Conservation (phyloP, 352 stramenopile species). For the Pythium oligandrum region DNA sequence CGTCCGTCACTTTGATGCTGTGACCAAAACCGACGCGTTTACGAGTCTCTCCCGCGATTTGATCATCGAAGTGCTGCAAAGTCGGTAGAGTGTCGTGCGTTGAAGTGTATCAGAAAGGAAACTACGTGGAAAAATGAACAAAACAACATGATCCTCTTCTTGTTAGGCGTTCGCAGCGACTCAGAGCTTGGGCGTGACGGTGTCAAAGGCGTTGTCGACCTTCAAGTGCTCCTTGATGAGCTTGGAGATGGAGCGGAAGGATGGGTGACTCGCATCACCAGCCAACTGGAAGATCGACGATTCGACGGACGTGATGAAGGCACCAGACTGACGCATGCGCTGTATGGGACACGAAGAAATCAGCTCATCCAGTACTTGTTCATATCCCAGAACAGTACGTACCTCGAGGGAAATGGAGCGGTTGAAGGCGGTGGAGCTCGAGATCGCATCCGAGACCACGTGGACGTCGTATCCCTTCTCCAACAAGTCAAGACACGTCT, state of each 20-base stretch:
- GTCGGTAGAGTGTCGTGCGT: constrained; percentile 14
- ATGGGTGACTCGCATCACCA: constrained; percentile 83
- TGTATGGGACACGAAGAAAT: constrained; percentile 14
- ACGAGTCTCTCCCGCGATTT: constrained; percentile 78
- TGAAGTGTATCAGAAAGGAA: neutral
- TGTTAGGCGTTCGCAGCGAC: no score
- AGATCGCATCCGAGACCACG: constrained; percentile 95
- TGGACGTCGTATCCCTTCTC: constrained; percentile 96
- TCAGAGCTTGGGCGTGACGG: neutral
- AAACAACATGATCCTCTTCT: neutral
- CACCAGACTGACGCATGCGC: constrained; percentile 90
- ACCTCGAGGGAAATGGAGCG: constrained; percentile 89
- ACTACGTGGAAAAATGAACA: neutral
- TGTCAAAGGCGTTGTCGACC: constrained; percentile 52
- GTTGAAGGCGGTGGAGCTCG: constrained; percentile 84
- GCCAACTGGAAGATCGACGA: constrained; percentile 95
- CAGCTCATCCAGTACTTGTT: neutral
- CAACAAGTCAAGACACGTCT: constrained; percentile 96
- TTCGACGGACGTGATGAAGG: constrained; percentile 95
- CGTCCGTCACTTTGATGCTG: constrained; percentile 87
- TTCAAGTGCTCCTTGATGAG: constrained; percentile 93
- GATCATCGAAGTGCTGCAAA: constrained; percentile 88
- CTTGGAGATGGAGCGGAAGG: constrained; percentile 92
- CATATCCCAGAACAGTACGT: constrained; percentile 2
- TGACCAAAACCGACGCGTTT: constrained; percentile 90